phyloP scores from a whole-genome alignment of 192 early-diverging fungal genomes.

The Jimgerdemannia flammicorona region DNA sequence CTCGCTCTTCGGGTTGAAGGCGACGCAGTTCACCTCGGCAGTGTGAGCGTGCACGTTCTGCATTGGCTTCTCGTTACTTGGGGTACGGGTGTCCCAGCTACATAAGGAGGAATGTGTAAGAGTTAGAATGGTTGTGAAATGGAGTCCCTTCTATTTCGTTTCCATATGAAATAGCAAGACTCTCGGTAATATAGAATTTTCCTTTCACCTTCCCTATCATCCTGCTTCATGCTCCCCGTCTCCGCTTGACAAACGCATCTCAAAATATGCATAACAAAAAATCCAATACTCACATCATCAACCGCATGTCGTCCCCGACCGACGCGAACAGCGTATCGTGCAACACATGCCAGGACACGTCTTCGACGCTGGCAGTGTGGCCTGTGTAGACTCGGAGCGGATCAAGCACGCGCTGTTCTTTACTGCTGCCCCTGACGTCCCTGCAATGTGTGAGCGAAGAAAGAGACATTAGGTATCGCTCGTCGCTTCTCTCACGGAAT shows the following conservation, averaged over 20 bases:
- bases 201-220: too few species aligned
- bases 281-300: constrained; percentile 69
- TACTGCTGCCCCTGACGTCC: constrained; percentile 80
- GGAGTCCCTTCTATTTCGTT: too few species aligned
- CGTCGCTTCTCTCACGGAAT: too few species aligned
- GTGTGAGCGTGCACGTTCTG: constrained; percentile 79
- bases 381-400: constrained; percentile 76
- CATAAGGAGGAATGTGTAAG: neutral
- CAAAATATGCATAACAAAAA: neutral
- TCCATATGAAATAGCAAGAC: too few species aligned
- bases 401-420: constrained; percentile 72
- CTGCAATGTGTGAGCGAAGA: constrained; percentile 16
- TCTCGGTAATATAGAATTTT: too few species aligned
- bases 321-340: constrained; percentile 91
- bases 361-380: constrained; percentile 93
- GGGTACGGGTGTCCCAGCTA: constrained; percentile 92
- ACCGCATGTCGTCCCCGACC: constrained; percentile 91
- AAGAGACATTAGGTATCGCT: too few species aligned
- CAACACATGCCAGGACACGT: constrained; percentile 89
- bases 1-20: constrained; percentile 91
- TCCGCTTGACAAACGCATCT: neutral
- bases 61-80: constrained; percentile 54
- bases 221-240: too few species aligned
- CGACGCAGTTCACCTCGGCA: constrained; percentile 92
- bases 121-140: too few species aligned